Evolutionary conservation across 1,284 basidiomycete genomes (phyloP).

Genomic region (Trichosporon sp.): DNA sequence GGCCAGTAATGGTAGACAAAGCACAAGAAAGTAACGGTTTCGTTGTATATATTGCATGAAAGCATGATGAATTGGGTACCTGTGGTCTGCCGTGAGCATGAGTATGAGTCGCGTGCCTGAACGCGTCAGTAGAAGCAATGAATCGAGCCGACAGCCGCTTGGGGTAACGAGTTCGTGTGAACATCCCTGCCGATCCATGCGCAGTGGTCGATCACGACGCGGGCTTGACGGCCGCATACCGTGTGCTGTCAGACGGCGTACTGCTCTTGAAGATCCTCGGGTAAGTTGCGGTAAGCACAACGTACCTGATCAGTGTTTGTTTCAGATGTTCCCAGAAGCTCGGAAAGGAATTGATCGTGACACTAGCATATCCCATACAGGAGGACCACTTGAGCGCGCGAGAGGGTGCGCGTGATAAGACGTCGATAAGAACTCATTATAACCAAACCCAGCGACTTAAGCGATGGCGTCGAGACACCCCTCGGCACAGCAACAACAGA

Average conservation of each 20-base stretch:
- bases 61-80: neutral
- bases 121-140: too few relatives aligned
- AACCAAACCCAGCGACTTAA: neutral
- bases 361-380: constrained; percentile 14
- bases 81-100: neutral
- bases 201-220: neutral
- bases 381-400: neutral
- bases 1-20: neutral
- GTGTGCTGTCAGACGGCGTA: neutral
- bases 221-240: too few relatives aligned
- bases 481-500: constrained; percentile 52
- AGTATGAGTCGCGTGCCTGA: neutral
- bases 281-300: neutral
- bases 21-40: neutral
- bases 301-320: neutral
- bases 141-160: too few relatives aligned
- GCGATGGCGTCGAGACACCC: constrained; percentile 40
- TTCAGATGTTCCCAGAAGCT: neutral
- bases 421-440: constrained; percentile 16
- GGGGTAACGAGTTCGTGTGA: neutral
- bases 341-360: neutral
- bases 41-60: constrained; percentile 7
- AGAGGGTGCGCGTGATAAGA: neutral
- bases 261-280: neutral
- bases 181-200: too few relatives aligned